Conservation (phyloP, 2,329 filamentous ascomycete species). For the Fusarium palustre region DNA sequence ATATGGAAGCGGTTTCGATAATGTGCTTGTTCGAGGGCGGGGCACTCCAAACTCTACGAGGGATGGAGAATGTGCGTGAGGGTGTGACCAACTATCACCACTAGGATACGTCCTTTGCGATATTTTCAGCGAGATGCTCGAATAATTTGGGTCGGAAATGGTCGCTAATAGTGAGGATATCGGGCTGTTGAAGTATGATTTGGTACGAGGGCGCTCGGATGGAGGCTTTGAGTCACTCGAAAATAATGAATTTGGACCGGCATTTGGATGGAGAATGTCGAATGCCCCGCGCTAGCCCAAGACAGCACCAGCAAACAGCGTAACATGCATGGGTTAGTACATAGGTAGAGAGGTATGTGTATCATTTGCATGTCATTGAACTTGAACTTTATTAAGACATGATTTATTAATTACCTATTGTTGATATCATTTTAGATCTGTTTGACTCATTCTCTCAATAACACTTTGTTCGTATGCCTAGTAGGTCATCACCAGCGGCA, state of each 20-base stretch:
- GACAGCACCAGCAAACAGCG: slow-evolving; percentile 11
- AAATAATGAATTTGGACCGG: slow-evolving; percentile 45
- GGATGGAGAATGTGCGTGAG: slow-evolving; percentile 18
- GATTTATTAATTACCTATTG: background rate
- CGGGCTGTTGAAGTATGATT: slow-evolving; percentile 14
- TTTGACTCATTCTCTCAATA: background rate
- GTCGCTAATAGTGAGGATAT: slow-evolving; percentile 2
- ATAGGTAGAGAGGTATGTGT: background rate
- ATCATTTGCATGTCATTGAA: slow-evolving; percentile 8
- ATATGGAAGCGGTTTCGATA: slow-evolving; percentile 20
- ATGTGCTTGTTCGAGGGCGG: slow-evolving; percentile 38
- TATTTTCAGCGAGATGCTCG: background rate
- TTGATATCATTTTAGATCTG: background rate
- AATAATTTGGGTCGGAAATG: background rate
- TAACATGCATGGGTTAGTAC: slow-evolving; percentile 5
- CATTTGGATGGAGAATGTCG: slow-evolving; percentile 40
- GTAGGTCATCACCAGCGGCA: background rate
- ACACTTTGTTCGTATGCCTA: background rate
- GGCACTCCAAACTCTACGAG: slow-evolving; percentile 28
- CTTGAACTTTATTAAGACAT: background rate
- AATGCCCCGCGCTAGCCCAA: slow-evolving; percentile 52
- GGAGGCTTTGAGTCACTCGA: slow-evolving; percentile 52
- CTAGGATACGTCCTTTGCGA: background rate
- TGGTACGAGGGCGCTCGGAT: slow-evolving; percentile 23
- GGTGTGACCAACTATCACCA: background rate